phyloP scores from a whole-genome alignment of 176 grass and related monocot species.

The sorghum (Sorghum bicolor) region Sorghum_bicolor_NCBIv3 NC_012877.2:55141501-55142000 shows the following conservation, averaged over 20 bases:
- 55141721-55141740: not conserved
- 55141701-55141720: not conserved
- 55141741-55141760: not conserved
- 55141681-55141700: not conserved
- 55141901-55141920: conserved; percentile 5
- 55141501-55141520: not conserved
- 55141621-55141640: conserved; percentile 35
- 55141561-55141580: not conserved
- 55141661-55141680: not conserved
- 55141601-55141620: conserved; percentile 38
- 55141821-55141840: not conserved
- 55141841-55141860: conserved; percentile 11
- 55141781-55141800: not conserved
- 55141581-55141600: not conserved
- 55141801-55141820: not conserved
- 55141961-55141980: not conserved
- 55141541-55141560: not conserved
- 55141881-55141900: conserved; percentile 8
- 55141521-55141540: not conserved
- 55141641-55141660: not conserved
- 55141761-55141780: not conserved
- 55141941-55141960: not conserved
- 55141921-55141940: conserved; percentile 28
- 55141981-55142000: not conserved
- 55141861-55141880: conserved; percentile 35